phyloP scores from a whole-genome alignment of 116 monocot genomes.

The Zostera marina region DNA sequence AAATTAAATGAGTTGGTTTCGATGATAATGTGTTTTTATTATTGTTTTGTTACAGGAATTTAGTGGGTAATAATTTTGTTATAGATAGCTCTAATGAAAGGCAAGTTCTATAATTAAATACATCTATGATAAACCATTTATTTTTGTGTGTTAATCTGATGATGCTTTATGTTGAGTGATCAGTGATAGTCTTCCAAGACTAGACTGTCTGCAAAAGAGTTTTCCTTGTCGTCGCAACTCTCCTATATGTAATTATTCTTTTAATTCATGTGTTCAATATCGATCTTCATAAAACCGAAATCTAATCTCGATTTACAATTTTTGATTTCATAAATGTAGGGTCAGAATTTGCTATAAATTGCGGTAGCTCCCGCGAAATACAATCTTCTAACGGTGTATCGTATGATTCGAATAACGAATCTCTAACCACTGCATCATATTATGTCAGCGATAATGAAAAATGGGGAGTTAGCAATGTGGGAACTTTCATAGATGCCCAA shows the following conservation, averaged over 20 bases:
- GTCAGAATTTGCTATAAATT: slow-evolving; percentile 52
- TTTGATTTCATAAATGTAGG: slow-evolving; percentile 17
- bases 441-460: slow-evolving; percentile 34
- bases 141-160: neutral
- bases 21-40: neutral
- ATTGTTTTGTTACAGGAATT: slow-evolving; percentile 5
- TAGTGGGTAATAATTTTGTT: slow-evolving; percentile 8
- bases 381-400: slow-evolving; percentile 37
- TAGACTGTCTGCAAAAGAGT: slow-evolving; percentile 56
- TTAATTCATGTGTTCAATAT: no score
- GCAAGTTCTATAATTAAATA: no score
- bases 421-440: slow-evolving; percentile 59
- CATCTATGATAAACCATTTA: no score
- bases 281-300: no score
- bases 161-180: slow-evolving; percentile 1
- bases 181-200: slow-evolving; percentile 21
- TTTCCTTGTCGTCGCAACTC: slow-evolving; percentile 44
- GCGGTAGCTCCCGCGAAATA: slow-evolving; percentile 36
- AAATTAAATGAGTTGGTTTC: neutral
- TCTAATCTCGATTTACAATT: no score
- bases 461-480: slow-evolving; percentile 70
- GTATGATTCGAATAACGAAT: slow-evolving; percentile 28
- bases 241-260: slow-evolving; percentile 30
- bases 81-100: neutral
- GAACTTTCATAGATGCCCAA: slow-evolving; percentile 32